Evolutionary conservation across 2,329 filamentous ascomycete genomes (phyloP).

Genomic region (Didymella glomerata): DNA sequence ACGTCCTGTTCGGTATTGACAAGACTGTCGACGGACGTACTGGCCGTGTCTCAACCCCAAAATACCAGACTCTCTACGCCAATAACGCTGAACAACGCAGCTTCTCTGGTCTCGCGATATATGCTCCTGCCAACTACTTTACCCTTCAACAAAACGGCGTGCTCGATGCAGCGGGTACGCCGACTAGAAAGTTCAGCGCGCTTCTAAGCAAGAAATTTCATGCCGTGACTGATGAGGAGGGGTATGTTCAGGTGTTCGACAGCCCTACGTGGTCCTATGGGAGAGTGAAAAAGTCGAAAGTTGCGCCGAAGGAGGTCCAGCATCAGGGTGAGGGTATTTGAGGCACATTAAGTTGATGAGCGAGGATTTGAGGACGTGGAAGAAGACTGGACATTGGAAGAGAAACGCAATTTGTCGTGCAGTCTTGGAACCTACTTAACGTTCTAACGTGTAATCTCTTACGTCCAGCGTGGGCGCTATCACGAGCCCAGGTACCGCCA

Average conservation of each 20-base stretch:
- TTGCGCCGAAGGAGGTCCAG: neutral
- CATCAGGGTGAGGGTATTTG: neutral
- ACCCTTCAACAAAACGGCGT: slow-evolving; percentile 1
- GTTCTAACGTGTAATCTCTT: too few relatives aligned
- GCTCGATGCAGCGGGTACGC: slow-evolving; percentile 2
- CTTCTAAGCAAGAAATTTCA: neutral
- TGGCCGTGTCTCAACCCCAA: neutral
- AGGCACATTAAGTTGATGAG: neutral
- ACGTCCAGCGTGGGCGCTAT: too few relatives aligned
- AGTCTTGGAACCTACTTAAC: too few relatives aligned
- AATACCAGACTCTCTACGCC: neutral
- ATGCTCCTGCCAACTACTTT: neutral
- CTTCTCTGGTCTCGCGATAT: slow-evolving; percentile 4
- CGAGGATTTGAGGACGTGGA: neutral
- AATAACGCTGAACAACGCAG: neutral
- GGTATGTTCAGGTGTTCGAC: neutral
- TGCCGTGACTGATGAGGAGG: neutral
- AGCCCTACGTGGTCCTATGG: neutral
- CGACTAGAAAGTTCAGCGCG: neutral
- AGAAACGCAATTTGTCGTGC: too few relatives aligned
- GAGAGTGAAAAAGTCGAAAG: neutral
- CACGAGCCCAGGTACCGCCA: too few relatives aligned
- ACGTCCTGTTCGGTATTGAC: neutral
- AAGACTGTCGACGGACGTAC: neutral
- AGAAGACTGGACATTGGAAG: too few relatives aligned